phyloP scores from a whole-genome alignment of 2,329 filamentous ascomycete species.

The Arachnomyces sp. region DNA sequence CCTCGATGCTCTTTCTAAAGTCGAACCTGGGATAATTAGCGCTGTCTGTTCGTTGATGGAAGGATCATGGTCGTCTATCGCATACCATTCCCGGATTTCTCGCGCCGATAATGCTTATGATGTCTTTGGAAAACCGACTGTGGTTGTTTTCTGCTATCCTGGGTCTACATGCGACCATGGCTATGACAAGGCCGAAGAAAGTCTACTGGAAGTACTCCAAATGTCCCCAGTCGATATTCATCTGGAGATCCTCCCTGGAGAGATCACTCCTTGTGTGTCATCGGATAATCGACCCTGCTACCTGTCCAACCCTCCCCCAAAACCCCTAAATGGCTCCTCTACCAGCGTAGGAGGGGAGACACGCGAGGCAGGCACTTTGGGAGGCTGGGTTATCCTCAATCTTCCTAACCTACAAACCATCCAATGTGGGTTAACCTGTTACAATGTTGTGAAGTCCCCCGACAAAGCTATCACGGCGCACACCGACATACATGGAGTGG shows the following conservation, averaged over 20 bases:
- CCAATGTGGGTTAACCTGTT: slow-evolving; percentile 4
- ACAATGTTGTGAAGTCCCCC: slow-evolving; percentile 2
- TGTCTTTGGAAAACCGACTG: neutral
- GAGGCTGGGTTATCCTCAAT: slow-evolving; percentile 6
- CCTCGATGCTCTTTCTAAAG: neutral
- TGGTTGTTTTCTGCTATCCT: slow-evolving; percentile 1
- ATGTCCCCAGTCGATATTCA: neutral
- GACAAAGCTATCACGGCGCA: neutral
- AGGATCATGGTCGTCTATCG: neutral
- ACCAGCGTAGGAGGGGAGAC: slow-evolving; percentile 1
- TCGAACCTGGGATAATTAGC: neutral
- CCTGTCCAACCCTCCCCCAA: neutral
- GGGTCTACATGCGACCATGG: neutral
- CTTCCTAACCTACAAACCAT: slow-evolving; percentile 1
- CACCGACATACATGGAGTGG: slow-evolving; percentile 3
- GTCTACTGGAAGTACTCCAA: neutral
- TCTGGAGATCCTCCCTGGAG: slow-evolving; percentile 1
- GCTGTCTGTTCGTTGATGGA: neutral
- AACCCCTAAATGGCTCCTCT: slow-evolving; percentile 3
- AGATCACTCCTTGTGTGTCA: no score
- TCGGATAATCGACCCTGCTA: no score
- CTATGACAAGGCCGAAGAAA: neutral
- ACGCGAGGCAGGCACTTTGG: slow-evolving; percentile 1
- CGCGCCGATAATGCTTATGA: no score
- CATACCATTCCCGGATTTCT: neutral